Evolutionary conservation across 352 stramenopile species (phyloP).

Genomic region (Hyaloperonospora brassicae): DNA sequence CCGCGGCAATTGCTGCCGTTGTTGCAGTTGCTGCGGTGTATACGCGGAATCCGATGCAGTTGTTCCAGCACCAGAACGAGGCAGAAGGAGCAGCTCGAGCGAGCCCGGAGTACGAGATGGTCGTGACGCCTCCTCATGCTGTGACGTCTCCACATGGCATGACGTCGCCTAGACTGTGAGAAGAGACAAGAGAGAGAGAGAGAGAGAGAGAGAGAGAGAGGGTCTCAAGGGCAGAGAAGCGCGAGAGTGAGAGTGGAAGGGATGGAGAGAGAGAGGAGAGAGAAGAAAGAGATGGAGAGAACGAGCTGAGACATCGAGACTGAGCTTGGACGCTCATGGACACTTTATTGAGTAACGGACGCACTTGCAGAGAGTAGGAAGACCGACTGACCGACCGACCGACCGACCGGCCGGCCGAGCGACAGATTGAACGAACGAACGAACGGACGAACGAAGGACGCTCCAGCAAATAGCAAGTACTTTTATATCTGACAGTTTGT

Average conservation of each 20-base stretch:
- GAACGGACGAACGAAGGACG: not conserved
- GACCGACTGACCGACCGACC: too few relatives aligned
- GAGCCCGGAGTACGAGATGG: constrained; percentile 32
- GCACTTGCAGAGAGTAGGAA: too few relatives aligned
- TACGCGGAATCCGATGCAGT: constrained; percentile 12
- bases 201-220: constrained; percentile 1
- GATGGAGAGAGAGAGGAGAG: not conserved
- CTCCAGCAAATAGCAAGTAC: not conserved
- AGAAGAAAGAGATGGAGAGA: too few relatives aligned
- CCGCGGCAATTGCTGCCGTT: constrained; percentile 12
- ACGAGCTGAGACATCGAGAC: constrained; percentile 8
- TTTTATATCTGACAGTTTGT: not conserved
- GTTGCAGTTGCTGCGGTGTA: constrained; percentile 12
- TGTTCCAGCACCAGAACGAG: constrained; percentile 2
- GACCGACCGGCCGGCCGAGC: too few relatives aligned
- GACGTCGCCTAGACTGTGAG: constrained; percentile 24
- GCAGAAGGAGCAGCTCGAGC: constrained; percentile 12
- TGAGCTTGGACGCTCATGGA: constrained; percentile 16
- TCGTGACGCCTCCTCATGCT: constrained; percentile 19
- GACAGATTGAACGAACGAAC: too few relatives aligned
- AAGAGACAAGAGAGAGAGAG: not conserved
- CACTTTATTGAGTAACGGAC: constrained; percentile 17
- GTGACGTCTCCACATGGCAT: constrained; percentile 9
- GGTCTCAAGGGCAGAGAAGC: constrained; percentile 1
- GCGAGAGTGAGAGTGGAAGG: not conserved